phyloP scores from a whole-genome alignment of 306 rosid species.

The Parietaria judaica region DNA sequence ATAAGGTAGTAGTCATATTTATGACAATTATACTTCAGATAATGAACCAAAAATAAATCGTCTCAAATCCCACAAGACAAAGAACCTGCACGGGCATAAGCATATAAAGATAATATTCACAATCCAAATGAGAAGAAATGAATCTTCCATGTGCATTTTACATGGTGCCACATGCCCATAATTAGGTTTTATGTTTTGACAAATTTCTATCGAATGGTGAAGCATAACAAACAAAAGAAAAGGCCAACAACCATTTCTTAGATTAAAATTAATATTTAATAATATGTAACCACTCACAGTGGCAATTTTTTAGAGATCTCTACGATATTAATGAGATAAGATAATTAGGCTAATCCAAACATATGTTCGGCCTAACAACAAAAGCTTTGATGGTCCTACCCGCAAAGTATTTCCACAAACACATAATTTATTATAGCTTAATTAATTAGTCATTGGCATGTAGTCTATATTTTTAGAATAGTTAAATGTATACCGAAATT shows the following conservation, averaged over 20 bases:
- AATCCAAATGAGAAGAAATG: conserved; percentile 14
- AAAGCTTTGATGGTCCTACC: conserved; percentile 10
- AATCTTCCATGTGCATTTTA: conserved; percentile 35
- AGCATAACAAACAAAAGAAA: background rate
- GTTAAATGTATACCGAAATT: no score
- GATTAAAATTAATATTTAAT: no score
- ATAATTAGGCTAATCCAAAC: conserved; percentile 38
- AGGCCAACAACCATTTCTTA: no score
- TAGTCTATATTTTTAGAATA: no score
- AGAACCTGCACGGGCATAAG: conserved; percentile 6
- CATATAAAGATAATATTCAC: background rate
- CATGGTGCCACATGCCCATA: conserved; percentile 51
- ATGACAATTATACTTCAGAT: no score
- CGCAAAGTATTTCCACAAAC: conserved; percentile 19
- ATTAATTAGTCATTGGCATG: no score
- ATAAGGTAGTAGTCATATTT: no score
- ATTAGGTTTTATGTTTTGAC: conserved; percentile 6
- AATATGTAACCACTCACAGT: no score
- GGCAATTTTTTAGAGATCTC: no score
- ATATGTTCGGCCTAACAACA: conserved; percentile 13
- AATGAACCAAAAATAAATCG: no score
- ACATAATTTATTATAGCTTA: no score
- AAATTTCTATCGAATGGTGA: conserved; percentile 1
- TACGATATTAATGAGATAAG: conserved; percentile 6
- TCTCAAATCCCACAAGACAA: background rate